Evolutionary conservation across 257 asterid genomes (phyloP), one percentile per base, ranked within the genome.

Genomic region (Plectranthus barbatus): DNA sequence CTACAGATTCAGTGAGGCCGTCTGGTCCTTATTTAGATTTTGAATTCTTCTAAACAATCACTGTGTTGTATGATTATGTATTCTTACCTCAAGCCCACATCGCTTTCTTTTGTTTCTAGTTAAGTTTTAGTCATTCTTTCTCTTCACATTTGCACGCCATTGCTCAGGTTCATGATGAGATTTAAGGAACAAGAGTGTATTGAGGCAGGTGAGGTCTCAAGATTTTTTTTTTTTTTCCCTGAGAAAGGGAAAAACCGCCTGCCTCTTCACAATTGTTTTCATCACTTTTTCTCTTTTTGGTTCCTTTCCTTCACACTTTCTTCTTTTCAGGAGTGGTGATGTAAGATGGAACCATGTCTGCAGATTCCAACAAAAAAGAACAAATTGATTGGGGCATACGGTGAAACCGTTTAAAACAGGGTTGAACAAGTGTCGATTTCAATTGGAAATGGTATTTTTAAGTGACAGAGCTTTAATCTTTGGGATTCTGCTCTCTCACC

Each of bases 1-100:
- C 69, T 14, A 74, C 84, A 0, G 91, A 83, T 19, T 85, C 92
- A 0, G 87, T 71, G 26, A 82, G 86, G 64, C 80, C 96, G 18
- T 84, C 96, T 5, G 94, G 88, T 51, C 88, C 89, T 65, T 88
- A 82, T 67, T 79, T 91, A 44, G 98, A 91, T 61, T 88, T 91
- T 50, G 98, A 91, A 41, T 91, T 91, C 67, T 91, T 91, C 75
- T 91, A 47, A 79, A 47, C 46, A 49, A 19, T 50, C 20, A 24
- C 20, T 67, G 51, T 61, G 64, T 75, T 68, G 50, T 62, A 47
- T 72, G 39, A 49, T 72, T 57, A 26, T 37, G 60, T 9, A 10
- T 19, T 44, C 36, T 31, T 26, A 1, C 42, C n/a, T n/a, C n/a
- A n/a, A n/a, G n/a, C n/a, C n/a, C n/a, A n/a, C n/a, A n/a, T n/a